These are phyloP conservation scores for Eragrostis curvula DNA, from an alignment of 176 grass and related monocot species.

Conservation along the genomic window DNA sequence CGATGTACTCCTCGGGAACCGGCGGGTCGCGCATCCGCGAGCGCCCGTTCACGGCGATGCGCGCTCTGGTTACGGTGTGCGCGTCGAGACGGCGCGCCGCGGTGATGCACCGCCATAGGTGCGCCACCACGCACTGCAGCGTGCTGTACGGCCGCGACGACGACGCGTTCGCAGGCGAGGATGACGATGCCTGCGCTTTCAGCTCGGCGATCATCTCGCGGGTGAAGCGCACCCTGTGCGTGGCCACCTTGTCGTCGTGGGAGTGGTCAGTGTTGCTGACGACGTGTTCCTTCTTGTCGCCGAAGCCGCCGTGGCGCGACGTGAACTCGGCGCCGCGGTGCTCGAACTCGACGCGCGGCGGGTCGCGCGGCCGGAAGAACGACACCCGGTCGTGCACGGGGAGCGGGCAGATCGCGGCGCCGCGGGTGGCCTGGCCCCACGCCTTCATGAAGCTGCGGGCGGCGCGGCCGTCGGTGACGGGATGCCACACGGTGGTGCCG, in stretches of 20 bases:
- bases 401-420: neutral
- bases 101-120: conserved; percentile 19
- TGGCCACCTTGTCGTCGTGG: neutral
- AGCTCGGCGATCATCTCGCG: neutral
- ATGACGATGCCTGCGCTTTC: neutral
- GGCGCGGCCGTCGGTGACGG: neutral
- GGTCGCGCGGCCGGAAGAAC: neutral
- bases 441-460: neutral
- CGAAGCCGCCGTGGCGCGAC: too few species aligned
- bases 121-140: conserved; percentile 4
- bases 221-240: neutral
- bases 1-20: conserved; percentile 3
- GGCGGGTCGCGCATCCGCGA: neutral
- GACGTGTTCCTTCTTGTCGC: neutral
- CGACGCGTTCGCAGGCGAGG: neutral
- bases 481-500: neutral
- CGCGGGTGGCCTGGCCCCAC: neutral
- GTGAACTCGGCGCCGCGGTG: conserved; percentile 32
- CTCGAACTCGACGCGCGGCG: neutral
- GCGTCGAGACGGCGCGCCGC: neutral
- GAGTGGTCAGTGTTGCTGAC: fast-evolving
- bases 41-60: conserved; percentile 26
- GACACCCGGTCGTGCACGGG: conserved; percentile 4
- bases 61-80: neutral
- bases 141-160: neutral